Evolutionary conservation across 352 stramenopile species (phyloP).

Genomic region (Phytophthora pluvialis): DNA sequence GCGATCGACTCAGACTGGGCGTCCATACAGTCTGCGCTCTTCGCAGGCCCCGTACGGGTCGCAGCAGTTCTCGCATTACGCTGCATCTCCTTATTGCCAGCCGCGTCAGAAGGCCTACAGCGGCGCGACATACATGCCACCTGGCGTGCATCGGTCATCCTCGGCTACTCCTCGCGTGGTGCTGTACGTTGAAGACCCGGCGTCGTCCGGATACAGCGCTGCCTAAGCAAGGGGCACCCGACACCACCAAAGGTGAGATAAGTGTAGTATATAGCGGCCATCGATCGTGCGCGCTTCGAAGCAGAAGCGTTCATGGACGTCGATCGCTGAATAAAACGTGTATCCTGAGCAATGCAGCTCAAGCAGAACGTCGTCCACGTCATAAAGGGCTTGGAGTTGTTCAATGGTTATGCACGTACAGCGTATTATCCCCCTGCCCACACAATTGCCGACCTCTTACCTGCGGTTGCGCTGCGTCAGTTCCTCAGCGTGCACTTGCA

Average conservation of each 20-base stretch:
- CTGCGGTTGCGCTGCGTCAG: constrained; percentile 16
- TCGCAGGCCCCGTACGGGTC: constrained; percentile 21
- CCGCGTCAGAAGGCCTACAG: constrained; percentile 39
- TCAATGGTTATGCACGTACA: no score
- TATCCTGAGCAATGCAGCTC: constrained; percentile 20
- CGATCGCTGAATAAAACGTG: constrained; percentile 20
- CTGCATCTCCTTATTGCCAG: constrained; percentile 30
- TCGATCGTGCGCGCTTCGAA: constrained; percentile 15
- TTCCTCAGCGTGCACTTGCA: constrained; percentile 44
- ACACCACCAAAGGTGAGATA: constrained; percentile 15
- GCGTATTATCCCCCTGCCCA: not conserved
- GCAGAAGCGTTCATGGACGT: constrained; percentile 19
- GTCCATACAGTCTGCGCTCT: constrained; percentile 16
- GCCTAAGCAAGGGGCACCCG: constrained; percentile 11
- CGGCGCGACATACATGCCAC: constrained; percentile 18
- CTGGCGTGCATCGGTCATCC: constrained; percentile 27
- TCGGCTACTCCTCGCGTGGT: constrained; percentile 31
- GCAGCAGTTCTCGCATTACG: constrained; percentile 31
- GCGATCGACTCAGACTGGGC: constrained; percentile 37
- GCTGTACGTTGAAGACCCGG: constrained; percentile 39
- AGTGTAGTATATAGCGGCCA: constrained; percentile 25
- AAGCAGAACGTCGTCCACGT: not conserved
- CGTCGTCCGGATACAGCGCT: constrained; percentile 23
- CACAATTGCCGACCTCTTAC: constrained; percentile 9
- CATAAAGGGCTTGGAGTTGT: no score